Percentiles rank a stretch among this genome's conserved stretches.
phyloP scores from a whole-genome alignment of 2,329 filamentous ascomycete genomes.

The Clonostachys chloroleuca region DNA sequence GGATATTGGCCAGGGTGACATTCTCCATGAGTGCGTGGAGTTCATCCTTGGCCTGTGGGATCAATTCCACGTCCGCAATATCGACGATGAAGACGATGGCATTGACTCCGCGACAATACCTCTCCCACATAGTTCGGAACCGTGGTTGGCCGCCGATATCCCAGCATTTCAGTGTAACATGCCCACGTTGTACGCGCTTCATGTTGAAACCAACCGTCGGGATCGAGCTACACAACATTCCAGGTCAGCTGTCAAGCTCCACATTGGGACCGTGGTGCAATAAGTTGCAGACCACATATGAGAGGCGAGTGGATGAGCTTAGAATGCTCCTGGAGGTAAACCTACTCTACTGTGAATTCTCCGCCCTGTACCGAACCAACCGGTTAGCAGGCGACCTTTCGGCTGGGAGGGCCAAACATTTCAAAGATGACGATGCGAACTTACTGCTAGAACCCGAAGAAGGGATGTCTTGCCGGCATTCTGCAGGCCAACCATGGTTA shows the following conservation, averaged over 20 bases:
- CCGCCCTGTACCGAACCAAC: constrained; percentile 62
- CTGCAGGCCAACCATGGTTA: constrained; percentile 97
- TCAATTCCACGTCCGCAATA: constrained; percentile 76
- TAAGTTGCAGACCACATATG: not conserved
- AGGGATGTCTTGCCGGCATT: constrained; percentile 98
- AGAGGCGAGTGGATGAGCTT: not conserved
- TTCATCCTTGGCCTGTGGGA: constrained; percentile 86
- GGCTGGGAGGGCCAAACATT: not conserved
- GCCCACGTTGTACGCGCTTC: constrained; percentile 95
- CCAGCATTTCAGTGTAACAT: constrained; percentile 99
- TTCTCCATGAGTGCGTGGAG: constrained; percentile 86
- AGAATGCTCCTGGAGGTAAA: not conserved
- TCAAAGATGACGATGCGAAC: constrained; percentile 23
- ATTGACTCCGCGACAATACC: constrained; percentile 95
- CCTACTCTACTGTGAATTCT: constrained; percentile 98
- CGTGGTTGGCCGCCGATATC: constrained; percentile 95
- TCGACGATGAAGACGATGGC: constrained; percentile 99
- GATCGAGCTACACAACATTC: constrained; percentile 69
- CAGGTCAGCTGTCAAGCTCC: constrained; percentile 24
- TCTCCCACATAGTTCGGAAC: constrained; percentile 98
- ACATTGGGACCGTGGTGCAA: not conserved
- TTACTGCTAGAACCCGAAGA: constrained; percentile 89
- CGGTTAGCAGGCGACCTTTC: constrained; percentile 6
- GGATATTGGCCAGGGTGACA: constrained; percentile 81
- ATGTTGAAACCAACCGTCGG: constrained; percentile 99